Percentiles rank a stretch among this genome's conserved stretches.
Conservation (phyloP, 2,329 filamentous ascomycete species). For the Phialophora expanda region DNA sequence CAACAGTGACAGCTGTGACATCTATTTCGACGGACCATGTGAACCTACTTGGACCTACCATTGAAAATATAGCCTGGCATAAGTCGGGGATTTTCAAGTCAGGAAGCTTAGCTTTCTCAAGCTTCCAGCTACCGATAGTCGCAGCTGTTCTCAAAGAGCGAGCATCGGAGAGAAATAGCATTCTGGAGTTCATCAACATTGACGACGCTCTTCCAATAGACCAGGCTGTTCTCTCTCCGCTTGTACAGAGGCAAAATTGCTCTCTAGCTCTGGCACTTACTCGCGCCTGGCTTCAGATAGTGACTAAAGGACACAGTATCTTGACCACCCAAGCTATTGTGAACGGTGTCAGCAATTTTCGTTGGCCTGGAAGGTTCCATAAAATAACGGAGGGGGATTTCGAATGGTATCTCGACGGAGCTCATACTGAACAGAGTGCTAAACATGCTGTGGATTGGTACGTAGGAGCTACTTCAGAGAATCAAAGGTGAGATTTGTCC, state of each 20-base stretch:
- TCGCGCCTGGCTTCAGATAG: slow-evolving; percentile 12
- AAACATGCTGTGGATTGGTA: slow-evolving; percentile 1
- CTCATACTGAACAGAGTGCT: slow-evolving; percentile 24
- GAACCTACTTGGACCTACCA: slow-evolving; percentile 74
- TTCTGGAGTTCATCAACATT: no score
- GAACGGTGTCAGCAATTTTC: slow-evolving; percentile 16
- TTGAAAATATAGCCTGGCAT: slow-evolving; percentile 86
- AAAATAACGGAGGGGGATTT: neutral
- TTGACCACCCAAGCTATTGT: slow-evolving; percentile 1
- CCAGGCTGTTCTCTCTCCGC: slow-evolving; percentile 7
- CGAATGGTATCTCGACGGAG: slow-evolving; percentile 19
- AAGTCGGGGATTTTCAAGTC: slow-evolving; percentile 84
- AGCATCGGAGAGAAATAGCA: slow-evolving; percentile 53
- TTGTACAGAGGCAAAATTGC: slow-evolving; percentile 20
- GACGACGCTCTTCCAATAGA: slow-evolving; percentile 46
- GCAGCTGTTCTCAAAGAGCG: slow-evolving; percentile 61
- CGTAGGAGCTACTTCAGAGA: no score
- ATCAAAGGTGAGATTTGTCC: no score
- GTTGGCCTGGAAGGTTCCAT: slow-evolving; percentile 16
- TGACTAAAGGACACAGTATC: neutral
- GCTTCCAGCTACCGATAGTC: slow-evolving; percentile 57
- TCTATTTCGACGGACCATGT: slow-evolving; percentile 85
- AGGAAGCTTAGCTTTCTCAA: slow-evolving; percentile 16
- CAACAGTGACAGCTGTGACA: slow-evolving; percentile 75
- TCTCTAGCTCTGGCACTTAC: slow-evolving; percentile 15